A percentile compares a stretch with the other conserved stretches of the same genome.
Conservation (phyloP, 208 protist genomes). For the Angomonas ambiguus region DNA sequence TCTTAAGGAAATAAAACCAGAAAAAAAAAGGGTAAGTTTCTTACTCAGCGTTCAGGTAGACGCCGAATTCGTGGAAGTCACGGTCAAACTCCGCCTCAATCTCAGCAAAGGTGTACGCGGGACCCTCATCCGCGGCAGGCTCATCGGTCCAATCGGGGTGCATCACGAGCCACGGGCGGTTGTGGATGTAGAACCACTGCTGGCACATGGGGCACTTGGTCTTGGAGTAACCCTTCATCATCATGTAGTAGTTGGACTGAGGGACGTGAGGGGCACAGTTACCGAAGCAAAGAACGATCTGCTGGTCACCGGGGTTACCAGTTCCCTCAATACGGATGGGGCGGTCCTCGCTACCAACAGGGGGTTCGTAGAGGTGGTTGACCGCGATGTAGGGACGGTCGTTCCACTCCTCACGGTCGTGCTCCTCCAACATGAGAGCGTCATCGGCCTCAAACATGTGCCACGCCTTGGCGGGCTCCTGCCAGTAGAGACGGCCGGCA, state of each 20-base stretch:
- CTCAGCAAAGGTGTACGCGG: conserved; percentile 85
- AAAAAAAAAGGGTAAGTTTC: conserved; percentile 1
- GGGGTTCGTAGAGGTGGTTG: conserved; percentile 88
- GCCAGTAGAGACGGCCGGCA: conserved; percentile 77
- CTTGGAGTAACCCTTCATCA: conserved; percentile 90
- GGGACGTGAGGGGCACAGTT: conserved; percentile 88
- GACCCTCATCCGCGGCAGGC: conserved; percentile 83
- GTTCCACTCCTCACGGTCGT: conserved; percentile 90
- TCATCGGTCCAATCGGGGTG: conserved; percentile 91
- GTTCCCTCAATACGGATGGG: conserved; percentile 81
- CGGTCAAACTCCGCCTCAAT: conserved; percentile 90
- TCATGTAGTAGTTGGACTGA: conserved; percentile 89
- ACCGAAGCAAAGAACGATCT: conserved; percentile 84
- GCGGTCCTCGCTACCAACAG: conserved; percentile 82
- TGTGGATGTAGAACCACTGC: conserved; percentile 89
- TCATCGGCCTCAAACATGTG: conserved; percentile 87
- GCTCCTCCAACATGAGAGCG: conserved; percentile 88
- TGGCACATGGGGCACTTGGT: conserved; percentile 88
- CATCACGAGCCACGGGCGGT: conserved; percentile 87
- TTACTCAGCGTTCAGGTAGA: conserved; percentile 89
- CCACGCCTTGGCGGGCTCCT: conserved; percentile 84
- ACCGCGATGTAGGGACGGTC: conserved; percentile 83
- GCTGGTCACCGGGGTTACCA: conserved; percentile 81
- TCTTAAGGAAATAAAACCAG: background rate
- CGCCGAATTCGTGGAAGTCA: conserved; percentile 87